A percentile compares a stretch with the other conserved stretches of the same genome.
Conservation (phyloP, 164 flowering plant species). For the Magnolia changhungtana region DNA sequence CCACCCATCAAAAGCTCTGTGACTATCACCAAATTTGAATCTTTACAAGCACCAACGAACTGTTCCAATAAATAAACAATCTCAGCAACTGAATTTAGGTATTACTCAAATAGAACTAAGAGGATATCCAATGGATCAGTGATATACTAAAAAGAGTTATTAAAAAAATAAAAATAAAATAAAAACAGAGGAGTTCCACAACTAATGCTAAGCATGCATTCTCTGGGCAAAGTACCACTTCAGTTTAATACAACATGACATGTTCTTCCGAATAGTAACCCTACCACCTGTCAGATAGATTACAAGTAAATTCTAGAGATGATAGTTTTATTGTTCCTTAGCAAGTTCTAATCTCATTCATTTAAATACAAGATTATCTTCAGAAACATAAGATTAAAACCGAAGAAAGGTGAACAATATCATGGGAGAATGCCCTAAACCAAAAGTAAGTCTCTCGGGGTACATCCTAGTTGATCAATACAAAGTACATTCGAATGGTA, state of each 20-base stretch:
- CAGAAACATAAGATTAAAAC: not conserved
- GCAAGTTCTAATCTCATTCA: too few species aligned
- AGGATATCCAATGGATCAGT: not conserved
- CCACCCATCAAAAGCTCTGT: slow-evolving; percentile 28
- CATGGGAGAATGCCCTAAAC: too few species aligned
- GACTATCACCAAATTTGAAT: slow-evolving; percentile 22
- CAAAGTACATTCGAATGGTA: too few species aligned
- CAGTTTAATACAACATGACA: not conserved
- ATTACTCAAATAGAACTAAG: not conserved
- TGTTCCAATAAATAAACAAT: slow-evolving; percentile 22
- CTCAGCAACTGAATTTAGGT: not conserved
- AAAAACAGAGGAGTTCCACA: not conserved
- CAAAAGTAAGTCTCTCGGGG: too few species aligned
- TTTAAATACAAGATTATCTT: not conserved
- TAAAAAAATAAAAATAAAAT: too few species aligned
- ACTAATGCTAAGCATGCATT: too few species aligned
- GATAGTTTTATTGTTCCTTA: not conserved
- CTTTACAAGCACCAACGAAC: slow-evolving; percentile 32
- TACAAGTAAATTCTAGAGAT: not conserved
- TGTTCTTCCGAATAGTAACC: not conserved
- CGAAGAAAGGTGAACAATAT: not conserved
- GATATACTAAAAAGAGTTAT: too few species aligned
- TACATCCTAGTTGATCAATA: too few species aligned
- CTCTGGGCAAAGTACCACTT: not conserved
- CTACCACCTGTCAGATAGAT: not conserved